These are phyloP conservation scores for Hypoxylon rubiginosum DNA, from an alignment of 2,329 filamentous ascomycete species.

Conservation along the genomic window DNA sequence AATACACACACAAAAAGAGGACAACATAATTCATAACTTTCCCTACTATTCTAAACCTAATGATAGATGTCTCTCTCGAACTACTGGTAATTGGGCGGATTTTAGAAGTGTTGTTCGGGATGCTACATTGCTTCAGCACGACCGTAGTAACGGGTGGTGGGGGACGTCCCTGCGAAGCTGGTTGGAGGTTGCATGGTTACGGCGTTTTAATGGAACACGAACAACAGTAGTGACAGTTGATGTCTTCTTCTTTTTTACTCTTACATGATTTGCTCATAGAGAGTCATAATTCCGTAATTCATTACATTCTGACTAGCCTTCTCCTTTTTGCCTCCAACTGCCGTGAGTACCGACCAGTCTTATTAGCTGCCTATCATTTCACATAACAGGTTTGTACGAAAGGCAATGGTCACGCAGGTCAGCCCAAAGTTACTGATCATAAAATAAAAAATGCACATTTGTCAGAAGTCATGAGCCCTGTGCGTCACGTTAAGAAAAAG, in stretches of 20 bases:
- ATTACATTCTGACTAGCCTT: constrained; percentile 26
- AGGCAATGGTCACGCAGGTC: not conserved
- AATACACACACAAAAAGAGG: constrained; percentile 36
- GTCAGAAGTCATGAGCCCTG: constrained; percentile 12
- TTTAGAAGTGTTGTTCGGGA: constrained; percentile 37
- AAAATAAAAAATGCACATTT: constrained; percentile 20
- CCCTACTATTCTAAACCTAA: constrained; percentile 34
- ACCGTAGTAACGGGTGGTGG: constrained; percentile 32
- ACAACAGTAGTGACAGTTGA: constrained; percentile 35
- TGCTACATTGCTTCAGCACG: constrained; percentile 33
- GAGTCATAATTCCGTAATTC: constrained; percentile 43
- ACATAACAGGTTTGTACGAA: constrained; percentile 2
- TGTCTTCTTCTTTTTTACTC: constrained; percentile 27
- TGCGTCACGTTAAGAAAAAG: constrained; percentile 9
- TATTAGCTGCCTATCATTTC: constrained; percentile 8
- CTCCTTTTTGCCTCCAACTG: constrained; percentile 17
- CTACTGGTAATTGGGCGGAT: constrained; percentile 33
- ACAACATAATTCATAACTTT: constrained; percentile 27
- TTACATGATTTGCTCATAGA: constrained; percentile 43
- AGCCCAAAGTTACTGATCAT: constrained; percentile 22
- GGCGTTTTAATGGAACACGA: constrained; percentile 43
- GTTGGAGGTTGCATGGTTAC: constrained; percentile 42
- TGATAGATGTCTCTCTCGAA: constrained; percentile 41
- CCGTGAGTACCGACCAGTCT: constrained; percentile 17
- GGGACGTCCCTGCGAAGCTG: constrained; percentile 33